Percentiles rank a stretch among this genome's conserved stretches.
Conservation (phyloP, 2,329 filamentous ascomycete genomes). For the Hypomyces rosellus region DNA sequence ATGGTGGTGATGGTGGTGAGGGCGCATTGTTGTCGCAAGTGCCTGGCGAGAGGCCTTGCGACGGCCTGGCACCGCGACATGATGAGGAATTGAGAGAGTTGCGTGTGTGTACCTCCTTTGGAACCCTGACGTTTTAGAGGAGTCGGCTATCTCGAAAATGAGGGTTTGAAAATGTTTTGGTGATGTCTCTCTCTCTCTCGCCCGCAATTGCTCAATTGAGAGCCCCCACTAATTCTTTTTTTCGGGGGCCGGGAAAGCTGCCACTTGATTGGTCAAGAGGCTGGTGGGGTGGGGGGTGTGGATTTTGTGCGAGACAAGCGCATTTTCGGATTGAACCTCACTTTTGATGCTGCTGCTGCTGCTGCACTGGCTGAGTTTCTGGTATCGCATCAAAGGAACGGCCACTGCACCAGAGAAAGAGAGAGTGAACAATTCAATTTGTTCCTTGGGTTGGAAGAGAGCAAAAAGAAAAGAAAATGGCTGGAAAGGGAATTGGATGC, state of each 20-base stretch:
- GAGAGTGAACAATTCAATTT: no score
- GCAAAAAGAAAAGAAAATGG: slow-evolving; percentile 13
- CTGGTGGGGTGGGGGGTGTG: no score
- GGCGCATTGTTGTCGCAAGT: slow-evolving; percentile 38
- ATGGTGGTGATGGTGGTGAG: slow-evolving; percentile 30
- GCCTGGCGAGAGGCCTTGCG: slow-evolving; percentile 49
- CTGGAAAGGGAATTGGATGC: slow-evolving; percentile 42
- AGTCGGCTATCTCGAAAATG: neutral
- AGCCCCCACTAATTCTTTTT: neutral
- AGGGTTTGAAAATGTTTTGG: neutral
- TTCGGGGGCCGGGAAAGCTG: neutral
- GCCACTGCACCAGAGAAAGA: no score
- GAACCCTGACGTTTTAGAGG: neutral
- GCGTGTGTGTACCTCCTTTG: no score
- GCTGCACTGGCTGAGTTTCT: no score
- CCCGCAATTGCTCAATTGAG: neutral
- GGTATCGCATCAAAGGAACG: no score
- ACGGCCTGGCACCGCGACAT: slow-evolving; percentile 58
- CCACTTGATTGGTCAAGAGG: neutral
- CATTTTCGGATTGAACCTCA: no score
- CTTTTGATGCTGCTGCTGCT: no score
- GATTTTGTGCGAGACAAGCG: no score
- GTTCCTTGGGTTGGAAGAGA: neutral
- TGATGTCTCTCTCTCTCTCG: neutral
- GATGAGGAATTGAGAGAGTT: slow-evolving; percentile 18